Evolutionary conservation across 208 protist genomes (phyloP).

Genomic region (Trypanosoma brucei): DNA sequence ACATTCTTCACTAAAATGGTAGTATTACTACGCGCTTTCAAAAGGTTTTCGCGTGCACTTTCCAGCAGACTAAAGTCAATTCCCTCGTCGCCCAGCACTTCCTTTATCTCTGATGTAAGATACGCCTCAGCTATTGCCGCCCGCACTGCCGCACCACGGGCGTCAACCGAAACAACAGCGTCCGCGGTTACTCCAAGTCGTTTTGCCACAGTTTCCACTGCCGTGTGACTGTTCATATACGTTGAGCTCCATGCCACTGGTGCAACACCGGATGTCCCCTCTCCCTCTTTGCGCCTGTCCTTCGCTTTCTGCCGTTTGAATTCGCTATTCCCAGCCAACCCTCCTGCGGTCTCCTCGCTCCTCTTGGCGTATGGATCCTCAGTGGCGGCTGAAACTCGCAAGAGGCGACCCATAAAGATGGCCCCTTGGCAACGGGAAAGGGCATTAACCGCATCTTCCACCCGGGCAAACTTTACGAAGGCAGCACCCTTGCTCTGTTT

Average conservation of each 20-base stretch:
- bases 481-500: conserved; percentile 91
- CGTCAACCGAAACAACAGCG: conserved; percentile 53
- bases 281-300: conserved; percentile 26
- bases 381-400: conserved; percentile 57
- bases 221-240: conserved; percentile 81
- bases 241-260: conserved; percentile 67
- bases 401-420: conserved; percentile 89
- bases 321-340: conserved; percentile 40
- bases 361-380: conserved; percentile 76
- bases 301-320: conserved; percentile 61
- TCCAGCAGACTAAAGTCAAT: conserved; percentile 72
- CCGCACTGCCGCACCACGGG: conserved; percentile 85
- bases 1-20: conserved; percentile 84
- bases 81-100: conserved; percentile 70
- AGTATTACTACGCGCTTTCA: conserved; percentile 72
- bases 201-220: conserved; percentile 66
- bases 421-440: conserved; percentile 65
- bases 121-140: conserved; percentile 84
- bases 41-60: conserved; percentile 45
- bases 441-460: conserved; percentile 84
- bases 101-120: conserved; percentile 70
- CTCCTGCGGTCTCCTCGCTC: conserved; percentile 15
- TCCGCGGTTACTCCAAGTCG: conserved; percentile 53
- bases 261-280: neutral
- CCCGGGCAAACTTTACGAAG: conserved; percentile 86